phyloP scores from a whole-genome alignment of 2,329 filamentous ascomycete genomes.

The Neoascochyta sp. region DNA sequence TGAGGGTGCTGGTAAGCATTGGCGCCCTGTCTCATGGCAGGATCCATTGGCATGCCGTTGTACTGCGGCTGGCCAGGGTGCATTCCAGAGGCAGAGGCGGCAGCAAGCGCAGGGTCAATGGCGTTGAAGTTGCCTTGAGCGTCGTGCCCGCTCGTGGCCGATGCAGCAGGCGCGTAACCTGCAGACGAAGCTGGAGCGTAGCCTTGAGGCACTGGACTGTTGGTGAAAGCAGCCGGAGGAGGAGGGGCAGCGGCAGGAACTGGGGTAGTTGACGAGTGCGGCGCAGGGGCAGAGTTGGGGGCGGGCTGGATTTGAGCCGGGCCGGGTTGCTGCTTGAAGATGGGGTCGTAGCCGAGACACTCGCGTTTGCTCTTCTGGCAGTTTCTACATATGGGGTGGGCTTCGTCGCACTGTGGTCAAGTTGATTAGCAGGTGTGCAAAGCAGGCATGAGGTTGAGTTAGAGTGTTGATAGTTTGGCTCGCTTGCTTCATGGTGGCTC shows the following conservation, averaged over 20 bases:
- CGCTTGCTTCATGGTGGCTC: conserved; percentile 39
- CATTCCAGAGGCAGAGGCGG: conserved; percentile 40
- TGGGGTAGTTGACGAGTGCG: conserved; percentile 29
- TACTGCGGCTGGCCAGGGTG: conserved; percentile 27
- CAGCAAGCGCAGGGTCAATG: conserved; percentile 63
- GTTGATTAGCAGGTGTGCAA: conserved; percentile 24
- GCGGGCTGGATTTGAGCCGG: conserved; percentile 71
- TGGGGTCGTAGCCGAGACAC: conserved; percentile 80
- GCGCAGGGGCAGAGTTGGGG: conserved; percentile 48
- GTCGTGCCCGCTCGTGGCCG: conserved; percentile 32
- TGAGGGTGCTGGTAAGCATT: conserved; percentile 14
- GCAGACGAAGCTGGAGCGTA: conserved; percentile 46
- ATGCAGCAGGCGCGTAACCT: conserved; percentile 33
- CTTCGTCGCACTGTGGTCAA: conserved; percentile 79
- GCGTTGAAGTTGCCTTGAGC: conserved; percentile 55
- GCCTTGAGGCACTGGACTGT: conserved; percentile 40
- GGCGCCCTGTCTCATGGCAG: conserved; percentile 27
- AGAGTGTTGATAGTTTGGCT: conserved; percentile 31
- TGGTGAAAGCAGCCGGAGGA: conserved; percentile 34
- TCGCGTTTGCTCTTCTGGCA: conserved; percentile 87
- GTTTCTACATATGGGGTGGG: conserved; percentile 85
- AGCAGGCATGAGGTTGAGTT: conserved; percentile 27
- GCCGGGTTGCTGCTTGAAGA: conserved; percentile 71
- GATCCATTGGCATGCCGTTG: conserved; percentile 32
- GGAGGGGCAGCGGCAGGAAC: conserved; percentile 32